Base-by-base conservation (phyloP, 768 basidiomycete species). In the Boletus sp. region DNA sequence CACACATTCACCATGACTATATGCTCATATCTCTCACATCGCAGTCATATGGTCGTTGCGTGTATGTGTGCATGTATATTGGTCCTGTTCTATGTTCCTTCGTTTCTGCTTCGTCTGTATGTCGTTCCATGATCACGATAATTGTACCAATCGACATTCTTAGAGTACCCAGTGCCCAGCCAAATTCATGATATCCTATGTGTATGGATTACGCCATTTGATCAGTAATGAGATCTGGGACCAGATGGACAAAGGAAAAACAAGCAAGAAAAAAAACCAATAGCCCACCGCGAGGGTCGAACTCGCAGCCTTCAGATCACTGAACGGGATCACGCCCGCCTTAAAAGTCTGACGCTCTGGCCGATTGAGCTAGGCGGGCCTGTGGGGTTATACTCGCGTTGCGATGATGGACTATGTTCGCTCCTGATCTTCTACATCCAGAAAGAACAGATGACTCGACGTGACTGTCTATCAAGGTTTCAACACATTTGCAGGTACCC, bases 231-330 rank as follows among this genome's bases (percentile, higher is more conserved):
- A 13, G n/a, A 21, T 32, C 19, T 13, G 3, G 25, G 35, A 27
- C 32, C 10, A 4, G 5, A 17, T 50, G 5, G 5, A 25, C 25
- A 13, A 21, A 3, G 1, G 4, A 43, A 45, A 39, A 19, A 0
- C 2, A 19, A 17, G 8, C 8, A 21, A 43, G 34, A 19, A 21
- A 30, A 1, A 3, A 65, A 70, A 70, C 53, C 9, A 43, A 19
- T 82, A 85, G 84, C 83, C 84, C 84, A 84, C 83, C 84, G 84
- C 84, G 84, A 83, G 84, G 84, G 78, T 86, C 84, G 84, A 86
- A 86, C 84, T 83, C 84, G 84, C 84, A 86, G 82, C 84, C 84
- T 86, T 86, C 82, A 86, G 84, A 86, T 85, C 48, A 54, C 63
- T 3, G 45, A 47, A 47, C 25, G 55, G 66, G 45, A 55, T 49